phyloP scores from a whole-genome alignment of 2,329 filamentous ascomycete species.

The Anisogramma anomala region DNA sequence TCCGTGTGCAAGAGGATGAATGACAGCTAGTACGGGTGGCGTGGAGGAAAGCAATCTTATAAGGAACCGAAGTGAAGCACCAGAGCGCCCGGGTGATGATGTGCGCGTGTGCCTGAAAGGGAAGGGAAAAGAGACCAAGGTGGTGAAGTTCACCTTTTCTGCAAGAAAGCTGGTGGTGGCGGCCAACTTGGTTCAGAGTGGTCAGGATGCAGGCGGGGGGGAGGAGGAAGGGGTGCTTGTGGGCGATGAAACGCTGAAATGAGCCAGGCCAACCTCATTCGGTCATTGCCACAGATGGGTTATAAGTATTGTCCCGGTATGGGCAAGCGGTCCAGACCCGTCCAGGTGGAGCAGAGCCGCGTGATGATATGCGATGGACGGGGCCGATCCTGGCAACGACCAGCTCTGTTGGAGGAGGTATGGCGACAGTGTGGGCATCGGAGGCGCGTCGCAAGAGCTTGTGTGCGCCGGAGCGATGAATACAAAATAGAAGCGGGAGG shows the following conservation, averaged over 20 bases:
- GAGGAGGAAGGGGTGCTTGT: slow-evolving; percentile 20
- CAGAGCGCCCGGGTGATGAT: slow-evolving; percentile 9
- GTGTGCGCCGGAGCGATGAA: too few species aligned
- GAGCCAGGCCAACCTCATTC: slow-evolving; percentile 34
- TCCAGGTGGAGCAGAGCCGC: slow-evolving; percentile 13
- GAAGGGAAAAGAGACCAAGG: slow-evolving; percentile 15
- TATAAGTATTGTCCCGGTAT: slow-evolving; percentile 20
- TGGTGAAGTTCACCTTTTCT: slow-evolving; percentile 27
- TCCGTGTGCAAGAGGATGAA: not conserved
- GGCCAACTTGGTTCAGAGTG: slow-evolving; percentile 31
- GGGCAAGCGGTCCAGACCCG: slow-evolving; percentile 16
- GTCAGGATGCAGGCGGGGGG: slow-evolving; percentile 27
- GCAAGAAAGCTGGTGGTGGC: slow-evolving; percentile 33
- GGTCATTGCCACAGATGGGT: slow-evolving; percentile 27
- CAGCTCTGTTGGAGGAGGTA: slow-evolving; percentile 10
- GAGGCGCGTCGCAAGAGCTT: not conserved
- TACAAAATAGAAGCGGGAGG: slow-evolving; percentile 7
- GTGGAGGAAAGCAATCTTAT: too few species aligned
- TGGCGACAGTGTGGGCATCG: slow-evolving; percentile 5
- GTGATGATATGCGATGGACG: slow-evolving; percentile 7
- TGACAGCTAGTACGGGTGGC: too few species aligned
- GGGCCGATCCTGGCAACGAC: slow-evolving; percentile 10
- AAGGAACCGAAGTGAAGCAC: slow-evolving; percentile 10
- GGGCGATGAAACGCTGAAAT: slow-evolving; percentile 29
- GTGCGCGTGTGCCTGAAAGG: not conserved